These are phyloP conservation scores for Chlorella sp. DNA, from an alignment of 139 green algal species.

Conservation along the genomic window DNA sequence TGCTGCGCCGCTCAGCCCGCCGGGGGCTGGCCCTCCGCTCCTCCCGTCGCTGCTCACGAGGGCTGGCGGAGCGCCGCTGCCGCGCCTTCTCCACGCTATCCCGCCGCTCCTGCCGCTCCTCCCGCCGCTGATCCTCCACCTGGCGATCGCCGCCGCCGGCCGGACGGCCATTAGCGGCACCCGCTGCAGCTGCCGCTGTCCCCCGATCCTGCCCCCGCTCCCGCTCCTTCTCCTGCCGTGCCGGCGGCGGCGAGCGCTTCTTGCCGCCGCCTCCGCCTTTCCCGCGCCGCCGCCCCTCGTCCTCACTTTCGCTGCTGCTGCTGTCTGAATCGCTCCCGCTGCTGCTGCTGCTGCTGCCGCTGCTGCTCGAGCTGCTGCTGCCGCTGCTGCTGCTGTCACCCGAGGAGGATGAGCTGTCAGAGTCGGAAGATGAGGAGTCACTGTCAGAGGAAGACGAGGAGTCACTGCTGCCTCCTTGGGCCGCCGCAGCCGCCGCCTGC, in stretches of 20 bases:
- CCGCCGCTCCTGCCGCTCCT: constrained; percentile 5
- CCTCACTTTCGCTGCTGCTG: constrained; percentile 23
- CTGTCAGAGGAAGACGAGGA: constrained; percentile 26
- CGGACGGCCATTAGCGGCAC: not conserved
- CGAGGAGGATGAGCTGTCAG: not conserved
- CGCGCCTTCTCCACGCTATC: not conserved
- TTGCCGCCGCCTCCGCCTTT: not conserved
- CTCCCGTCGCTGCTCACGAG: not conserved
- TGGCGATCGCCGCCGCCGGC: not conserved
- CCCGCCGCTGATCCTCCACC: constrained; percentile 1
- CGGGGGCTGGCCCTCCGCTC: not conserved
- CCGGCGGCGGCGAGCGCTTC: not conserved
- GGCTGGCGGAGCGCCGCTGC: not conserved
- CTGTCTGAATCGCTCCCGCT: not conserved
- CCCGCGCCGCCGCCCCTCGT: not conserved
- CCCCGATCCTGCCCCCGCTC: too few relatives aligned
- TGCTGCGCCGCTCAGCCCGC: not conserved
- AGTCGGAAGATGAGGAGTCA: constrained; percentile 7
- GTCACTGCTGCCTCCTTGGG: not conserved
- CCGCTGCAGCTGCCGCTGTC: not conserved
- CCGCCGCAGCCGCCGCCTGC: constrained; percentile 41
- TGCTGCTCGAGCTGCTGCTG: constrained; percentile 14
- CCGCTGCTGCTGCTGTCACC: constrained; percentile 26
- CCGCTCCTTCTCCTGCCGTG: not conserved
- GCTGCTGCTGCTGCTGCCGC: constrained; percentile 6